A percentile compares a stretch with the other conserved stretches of the same genome.
Conservation (phyloP, 1,284 basidiomycete species). For the Ustilago cynodontis region DNA sequence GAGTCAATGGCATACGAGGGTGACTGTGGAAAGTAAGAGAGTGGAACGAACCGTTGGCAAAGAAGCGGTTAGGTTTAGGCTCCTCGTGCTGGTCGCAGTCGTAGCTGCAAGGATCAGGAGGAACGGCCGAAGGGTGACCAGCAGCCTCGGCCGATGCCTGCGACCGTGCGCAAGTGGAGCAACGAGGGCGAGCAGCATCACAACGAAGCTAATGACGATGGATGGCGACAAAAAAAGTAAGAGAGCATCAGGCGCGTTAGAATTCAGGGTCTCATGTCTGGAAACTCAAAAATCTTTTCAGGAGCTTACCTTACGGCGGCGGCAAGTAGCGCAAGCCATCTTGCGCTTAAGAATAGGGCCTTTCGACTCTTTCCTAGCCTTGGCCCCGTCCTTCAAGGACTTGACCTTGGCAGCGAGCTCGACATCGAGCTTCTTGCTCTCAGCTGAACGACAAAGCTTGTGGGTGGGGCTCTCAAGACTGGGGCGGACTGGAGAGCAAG, state of each 20-base stretch:
- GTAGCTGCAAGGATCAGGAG: conserved; percentile 47
- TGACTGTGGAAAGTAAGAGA: conserved; percentile 57
- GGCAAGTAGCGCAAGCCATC: conserved; percentile 56
- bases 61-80: conserved; percentile 47
- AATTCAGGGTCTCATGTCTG: conserved; percentile 11
- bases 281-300: background rate
- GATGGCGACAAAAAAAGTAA: conserved; percentile 20
- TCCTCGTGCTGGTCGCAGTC: conserved; percentile 50
- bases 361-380: conserved; percentile 52
- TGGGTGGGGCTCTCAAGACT: conserved; percentile 46
- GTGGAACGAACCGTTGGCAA: conserved; percentile 53
- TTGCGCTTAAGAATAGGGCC: conserved; percentile 55
- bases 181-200: conserved; percentile 54
- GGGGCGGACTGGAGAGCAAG: conserved; percentile 35
- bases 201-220: conserved; percentile 51
- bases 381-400: conserved; percentile 47
- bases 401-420: conserved; percentile 50
- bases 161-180: conserved; percentile 53
- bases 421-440: conserved; percentile 50
- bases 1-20: conserved; percentile 46
- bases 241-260: conserved; percentile 16
- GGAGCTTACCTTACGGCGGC: conserved; percentile 48
- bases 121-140: conserved; percentile 53
- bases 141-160: conserved; percentile 56
- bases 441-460: conserved; percentile 44